phyloP scores from a whole-genome alignment of 345 rosid genomes.

The Hibiscus trionum region DNA sequence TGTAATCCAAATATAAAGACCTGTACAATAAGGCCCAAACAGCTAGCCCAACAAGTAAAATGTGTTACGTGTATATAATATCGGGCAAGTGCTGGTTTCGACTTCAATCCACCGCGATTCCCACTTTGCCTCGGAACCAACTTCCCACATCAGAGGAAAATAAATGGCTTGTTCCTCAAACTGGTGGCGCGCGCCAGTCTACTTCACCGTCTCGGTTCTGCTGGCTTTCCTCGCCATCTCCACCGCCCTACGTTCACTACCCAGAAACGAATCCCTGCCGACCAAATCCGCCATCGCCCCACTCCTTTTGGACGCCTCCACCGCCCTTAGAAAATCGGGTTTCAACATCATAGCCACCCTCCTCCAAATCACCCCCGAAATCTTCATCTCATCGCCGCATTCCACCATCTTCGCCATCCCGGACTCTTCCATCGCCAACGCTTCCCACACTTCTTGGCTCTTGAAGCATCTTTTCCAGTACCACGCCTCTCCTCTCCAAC shows the following conservation, averaged over 20 bases:
- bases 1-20: too few species aligned
- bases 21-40: too few species aligned
- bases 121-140: background rate
- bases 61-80: too few species aligned
- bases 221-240: slow-evolving; percentile 69
- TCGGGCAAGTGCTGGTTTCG: too few species aligned
- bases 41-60: too few species aligned
- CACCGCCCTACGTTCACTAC: slow-evolving; percentile 32
- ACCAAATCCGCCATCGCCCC: slow-evolving; percentile 19
- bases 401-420: slow-evolving; percentile 65
- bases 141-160: background rate
- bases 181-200: slow-evolving; percentile 52
- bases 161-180: background rate
- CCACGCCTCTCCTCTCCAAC: slow-evolving; percentile 48
- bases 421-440: slow-evolving; percentile 47
- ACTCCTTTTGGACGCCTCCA: slow-evolving; percentile 45
- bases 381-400: slow-evolving; percentile 46
- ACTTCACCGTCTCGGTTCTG: slow-evolving; percentile 47
- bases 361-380: slow-evolving; percentile 51
- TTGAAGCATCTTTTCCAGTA: slow-evolving; percentile 60
- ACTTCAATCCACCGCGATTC: background rate
- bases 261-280: slow-evolving; percentile 4
- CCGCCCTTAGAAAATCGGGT: slow-evolving; percentile 45
- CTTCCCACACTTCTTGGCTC: slow-evolving; percentile 43
- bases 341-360: slow-evolving; percentile 57